These are phyloP conservation scores for Ophiostoma quercus DNA, from an alignment of 2,329 filamentous ascomycete species.

Conservation along the genomic window DNA sequence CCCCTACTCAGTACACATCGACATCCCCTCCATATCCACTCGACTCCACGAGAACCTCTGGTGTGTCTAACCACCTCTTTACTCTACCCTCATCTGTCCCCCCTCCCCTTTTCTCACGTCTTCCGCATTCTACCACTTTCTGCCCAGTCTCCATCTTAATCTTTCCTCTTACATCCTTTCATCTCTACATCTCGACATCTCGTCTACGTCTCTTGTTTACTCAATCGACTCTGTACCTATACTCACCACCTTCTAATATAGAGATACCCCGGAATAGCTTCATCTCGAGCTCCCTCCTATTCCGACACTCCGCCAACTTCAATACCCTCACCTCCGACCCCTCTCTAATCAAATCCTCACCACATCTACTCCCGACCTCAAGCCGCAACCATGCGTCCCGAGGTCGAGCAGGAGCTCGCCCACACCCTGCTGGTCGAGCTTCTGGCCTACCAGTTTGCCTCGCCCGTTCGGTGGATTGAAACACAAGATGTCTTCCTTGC, in stretches of 20 bases:
- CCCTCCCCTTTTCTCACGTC: constrained; percentile 8
- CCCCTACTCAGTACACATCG: constrained; percentile 16
- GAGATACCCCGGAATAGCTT: constrained; percentile 23
- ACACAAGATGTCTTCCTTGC: constrained; percentile 99
- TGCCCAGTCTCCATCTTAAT: constrained; percentile 16
- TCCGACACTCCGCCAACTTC: constrained; percentile 11
- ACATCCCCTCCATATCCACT: constrained; percentile 7
- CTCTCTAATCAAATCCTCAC: neutral
- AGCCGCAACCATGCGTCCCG: constrained; percentile 72
- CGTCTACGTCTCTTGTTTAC: neutral
- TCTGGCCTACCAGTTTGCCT: constrained; percentile 97
- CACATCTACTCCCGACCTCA: constrained; percentile 9
- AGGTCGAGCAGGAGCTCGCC: constrained; percentile 98
- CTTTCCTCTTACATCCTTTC: neutral
- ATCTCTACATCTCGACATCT: constrained; percentile 3
- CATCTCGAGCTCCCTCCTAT: constrained; percentile 11
- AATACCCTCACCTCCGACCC: neutral
- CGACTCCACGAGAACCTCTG: constrained; percentile 11
- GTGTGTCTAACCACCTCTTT: constrained; percentile 11
- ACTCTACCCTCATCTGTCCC: neutral
- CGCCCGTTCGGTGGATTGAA: constrained; percentile 98
- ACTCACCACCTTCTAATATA: constrained; percentile 10
- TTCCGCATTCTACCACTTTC: constrained; percentile 13
- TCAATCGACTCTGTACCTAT: constrained; percentile 6
- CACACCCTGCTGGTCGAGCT: constrained; percentile 98